Base-by-base conservation (phyloP, 257 asterid species). In the Capsicum chinense region DNA sequence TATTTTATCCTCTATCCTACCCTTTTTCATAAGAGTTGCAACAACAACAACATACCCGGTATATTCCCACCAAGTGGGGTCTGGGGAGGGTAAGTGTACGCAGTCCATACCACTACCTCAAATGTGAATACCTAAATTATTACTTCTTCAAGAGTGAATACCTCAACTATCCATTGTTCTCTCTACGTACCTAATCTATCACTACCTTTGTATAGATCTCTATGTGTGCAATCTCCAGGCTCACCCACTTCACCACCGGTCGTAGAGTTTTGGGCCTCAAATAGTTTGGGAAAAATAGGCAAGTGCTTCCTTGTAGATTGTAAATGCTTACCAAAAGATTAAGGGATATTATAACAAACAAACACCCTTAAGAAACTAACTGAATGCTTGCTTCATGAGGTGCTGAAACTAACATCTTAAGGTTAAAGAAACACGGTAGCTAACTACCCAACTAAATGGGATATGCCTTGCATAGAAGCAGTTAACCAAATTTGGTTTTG, bases 371-470 rank as follows among this genome's bases (percentile, higher is more conserved):
- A 74, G 62, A 74, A 42, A 50, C 62, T 73, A 19, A 74, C 80
- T 74, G 80, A 3, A 74, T 12, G 50, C 62, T 13, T 74, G 62
- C 81, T 74, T 21, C 81, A 50, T 74, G 8, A 74, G 21, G 42
- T 73, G 13, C 42, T 48, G 60, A 74, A 74, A 50, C 44, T 50
- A 71, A 47, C 13, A 12, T 74, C 60, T 74, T 44, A 0, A 0
- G 80, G 3, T 74, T 44, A 21, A 54, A 50, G 81, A 26, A 74
- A 33, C 58, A 74, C 60, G 1, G 44, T 50, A 50, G 47, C 2
- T 74, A 12, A 44, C 39, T 74, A 50, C 80, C 60, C 44, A 0
- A 74, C 81, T 60, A 50, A 2, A 74, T 15, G 81, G 5, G 8
- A 50, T 19, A 12, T 74, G 21, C 81, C 81, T 21, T 74, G 0